These are phyloP conservation scores for Kregervanrija pseudodelftensis DNA, from an alignment of 805 yeast genomes.

Conservation along the genomic window DNA sequence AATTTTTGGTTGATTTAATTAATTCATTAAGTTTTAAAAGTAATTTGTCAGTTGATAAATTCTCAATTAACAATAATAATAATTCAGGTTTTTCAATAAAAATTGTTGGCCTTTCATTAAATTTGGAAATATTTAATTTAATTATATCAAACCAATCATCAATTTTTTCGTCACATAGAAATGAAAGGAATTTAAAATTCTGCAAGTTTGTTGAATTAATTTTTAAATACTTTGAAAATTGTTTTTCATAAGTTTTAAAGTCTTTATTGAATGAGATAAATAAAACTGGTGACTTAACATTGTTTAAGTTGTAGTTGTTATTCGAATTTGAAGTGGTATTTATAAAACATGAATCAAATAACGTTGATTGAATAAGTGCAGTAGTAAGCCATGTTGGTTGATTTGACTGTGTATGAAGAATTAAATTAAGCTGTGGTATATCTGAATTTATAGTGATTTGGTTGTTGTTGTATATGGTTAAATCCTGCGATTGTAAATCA, in stretches of 20 bases:
- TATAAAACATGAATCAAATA: conserved; percentile 39
- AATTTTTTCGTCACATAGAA: conserved; percentile 24
- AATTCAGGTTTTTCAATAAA: conserved; percentile 26
- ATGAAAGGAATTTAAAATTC: conserved; percentile 34
- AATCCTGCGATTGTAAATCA: conserved; percentile 17
- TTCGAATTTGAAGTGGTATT: conserved; percentile 29
- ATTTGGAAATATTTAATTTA: conserved; percentile 8
- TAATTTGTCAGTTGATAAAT: conserved; percentile 6
- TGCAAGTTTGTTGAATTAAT: conserved; percentile 15
- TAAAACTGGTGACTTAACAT: conserved; percentile 28
- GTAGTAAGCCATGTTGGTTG: conserved; percentile 58
- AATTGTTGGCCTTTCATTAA: conserved; percentile 11
- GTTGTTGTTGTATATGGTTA: not conserved
- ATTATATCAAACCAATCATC: conserved; percentile 23
- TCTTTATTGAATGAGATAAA: conserved; percentile 28
- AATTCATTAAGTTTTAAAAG: conserved; percentile 14
- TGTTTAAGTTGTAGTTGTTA: conserved; percentile 4
- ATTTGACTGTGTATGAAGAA: conserved; percentile 44
- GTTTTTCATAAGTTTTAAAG: conserved; percentile 23
- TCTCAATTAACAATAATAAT: conserved; percentile 14
- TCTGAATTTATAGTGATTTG: too few relatives aligned
- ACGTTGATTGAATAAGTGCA: conserved; percentile 44
- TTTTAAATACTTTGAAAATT: conserved; percentile 29
- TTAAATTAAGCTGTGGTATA: conserved; percentile 20
- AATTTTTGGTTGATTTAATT: conserved; percentile 13